Conservation (phyloP, 208 protist species). For the Porcisia hertigi region DNA sequence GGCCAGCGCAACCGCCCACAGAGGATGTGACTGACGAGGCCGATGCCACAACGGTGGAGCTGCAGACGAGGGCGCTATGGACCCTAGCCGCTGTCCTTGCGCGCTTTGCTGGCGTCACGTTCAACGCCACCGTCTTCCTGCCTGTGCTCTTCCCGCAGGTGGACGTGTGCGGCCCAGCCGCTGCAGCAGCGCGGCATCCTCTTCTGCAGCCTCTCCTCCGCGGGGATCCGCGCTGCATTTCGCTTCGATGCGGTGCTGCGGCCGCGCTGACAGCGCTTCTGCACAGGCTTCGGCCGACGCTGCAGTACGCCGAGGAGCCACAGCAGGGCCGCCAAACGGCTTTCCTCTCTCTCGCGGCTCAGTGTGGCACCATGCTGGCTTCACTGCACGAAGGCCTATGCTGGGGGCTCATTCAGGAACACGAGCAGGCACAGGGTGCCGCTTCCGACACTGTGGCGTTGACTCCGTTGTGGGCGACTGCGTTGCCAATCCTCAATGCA, state of each 20-base stretch:
- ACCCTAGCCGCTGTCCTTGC: conserved; percentile 46
- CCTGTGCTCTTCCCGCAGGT: conserved; percentile 70
- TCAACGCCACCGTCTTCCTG: conserved; percentile 59
- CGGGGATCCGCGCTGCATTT: conserved; percentile 16
- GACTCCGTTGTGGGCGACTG: conserved; percentile 1
- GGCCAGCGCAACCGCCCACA: not conserved
- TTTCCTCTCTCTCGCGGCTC: conserved; percentile 70
- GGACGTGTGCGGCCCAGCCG: conserved; percentile 37
- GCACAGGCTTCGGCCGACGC: conserved; percentile 52
- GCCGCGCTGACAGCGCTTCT: conserved; percentile 41
- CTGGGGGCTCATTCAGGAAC: conserved; percentile 36
- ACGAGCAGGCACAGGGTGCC: not conserved
- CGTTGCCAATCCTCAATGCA: conserved; percentile 32
- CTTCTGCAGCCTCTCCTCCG: conserved; percentile 73
- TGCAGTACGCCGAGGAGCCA: conserved; percentile 82
- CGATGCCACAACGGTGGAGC: conserved; percentile 17
- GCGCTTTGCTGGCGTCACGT: conserved; percentile 56
- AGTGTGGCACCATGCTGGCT: conserved; percentile 52
- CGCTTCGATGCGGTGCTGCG: conserved; percentile 46
- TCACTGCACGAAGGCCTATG: conserved; percentile 61
- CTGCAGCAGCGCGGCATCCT: conserved; percentile 43
- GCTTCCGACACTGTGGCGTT: not conserved
- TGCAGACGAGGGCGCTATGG: conserved; percentile 49
- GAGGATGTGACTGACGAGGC: not conserved
- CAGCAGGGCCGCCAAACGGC: conserved; percentile 52